Evolutionary conservation across 306 rosid species (phyloP).

Genomic region (Cucurbita pepo): DNA sequence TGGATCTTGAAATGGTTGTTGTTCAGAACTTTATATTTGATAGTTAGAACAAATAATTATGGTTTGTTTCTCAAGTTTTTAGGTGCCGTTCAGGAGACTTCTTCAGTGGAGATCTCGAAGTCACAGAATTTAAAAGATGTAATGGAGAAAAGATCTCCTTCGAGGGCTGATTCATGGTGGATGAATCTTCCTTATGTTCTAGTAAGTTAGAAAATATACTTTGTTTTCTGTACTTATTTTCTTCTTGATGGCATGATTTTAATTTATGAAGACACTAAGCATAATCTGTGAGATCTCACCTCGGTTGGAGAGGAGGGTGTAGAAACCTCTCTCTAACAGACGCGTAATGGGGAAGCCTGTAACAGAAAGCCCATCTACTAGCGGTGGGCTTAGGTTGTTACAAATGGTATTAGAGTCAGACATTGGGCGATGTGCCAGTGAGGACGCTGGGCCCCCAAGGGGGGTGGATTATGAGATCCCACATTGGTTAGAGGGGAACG

Average conservation of each 20-base stretch:
- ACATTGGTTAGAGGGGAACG: too few species aligned
- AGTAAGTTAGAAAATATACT: slow-evolving; percentile 26
- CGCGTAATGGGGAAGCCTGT: too few species aligned
- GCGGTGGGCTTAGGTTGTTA: too few species aligned
- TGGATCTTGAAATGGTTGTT: too few species aligned
- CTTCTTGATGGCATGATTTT: neutral
- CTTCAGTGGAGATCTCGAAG: slow-evolving; percentile 25
- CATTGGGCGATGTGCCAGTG: too few species aligned
- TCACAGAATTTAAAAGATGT: slow-evolving; percentile 17
- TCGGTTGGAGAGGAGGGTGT: too few species aligned
- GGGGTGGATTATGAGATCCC: too few species aligned
- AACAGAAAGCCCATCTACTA: too few species aligned
- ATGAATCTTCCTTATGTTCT: slow-evolving; percentile 60
- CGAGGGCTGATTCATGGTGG: slow-evolving; percentile 51
- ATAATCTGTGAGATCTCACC: too few species aligned
- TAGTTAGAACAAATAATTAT: neutral
- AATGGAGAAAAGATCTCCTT: slow-evolving; percentile 14
- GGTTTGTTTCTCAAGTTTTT: slow-evolving; percentile 23
- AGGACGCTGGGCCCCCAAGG: too few species aligned
- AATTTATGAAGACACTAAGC: neutral
- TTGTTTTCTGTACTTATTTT: neutral
- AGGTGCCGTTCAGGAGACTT: slow-evolving; percentile 36
- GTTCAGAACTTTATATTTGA: neutral
- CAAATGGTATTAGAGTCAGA: too few species aligned
- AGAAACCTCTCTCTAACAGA: too few species aligned